Evolutionary conservation across 2,329 filamentous ascomycete species (phyloP).

Genomic region (Leptographium wingfieldii): DNA sequence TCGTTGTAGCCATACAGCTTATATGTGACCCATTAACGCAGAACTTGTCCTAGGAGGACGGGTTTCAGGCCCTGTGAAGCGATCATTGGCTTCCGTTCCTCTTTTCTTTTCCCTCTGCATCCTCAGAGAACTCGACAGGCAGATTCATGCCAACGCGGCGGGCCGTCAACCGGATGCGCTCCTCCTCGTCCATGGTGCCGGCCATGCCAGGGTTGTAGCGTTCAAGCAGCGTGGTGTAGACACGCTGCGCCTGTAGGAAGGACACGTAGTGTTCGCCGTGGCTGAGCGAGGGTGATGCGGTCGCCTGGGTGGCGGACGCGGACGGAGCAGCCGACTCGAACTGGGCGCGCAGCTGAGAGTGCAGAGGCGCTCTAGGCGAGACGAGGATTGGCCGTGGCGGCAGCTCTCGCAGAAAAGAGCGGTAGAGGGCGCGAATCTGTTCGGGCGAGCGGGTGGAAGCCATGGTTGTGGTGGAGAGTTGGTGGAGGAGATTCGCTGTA

Average conservation of each 20-base stretch:
- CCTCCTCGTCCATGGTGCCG: conserved; percentile 58
- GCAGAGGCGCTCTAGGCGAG: conserved; percentile 51
- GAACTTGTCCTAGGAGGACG: no score
- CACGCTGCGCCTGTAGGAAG: conserved; percentile 76
- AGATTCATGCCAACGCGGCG: conserved; percentile 83
- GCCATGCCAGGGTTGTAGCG: conserved; percentile 89
- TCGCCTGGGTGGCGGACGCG: conserved; percentile 14
- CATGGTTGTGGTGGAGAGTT: not conserved
- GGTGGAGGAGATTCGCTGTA: no score
- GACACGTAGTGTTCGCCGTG: conserved; percentile 66
- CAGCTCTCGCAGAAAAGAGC: conserved; percentile 77
- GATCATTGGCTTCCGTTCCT: not conserved
- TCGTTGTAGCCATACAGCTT: no score
- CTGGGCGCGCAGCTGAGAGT: conserved; percentile 52
- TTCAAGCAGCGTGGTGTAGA: conserved; percentile 70
- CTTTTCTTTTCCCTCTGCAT: not conserved
- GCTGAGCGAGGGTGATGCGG: conserved; percentile 8
- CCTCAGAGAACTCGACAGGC: conserved; percentile 45
- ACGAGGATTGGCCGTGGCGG: conserved; percentile 53
- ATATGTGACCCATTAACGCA: no score
- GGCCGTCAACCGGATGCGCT: conserved; percentile 72
- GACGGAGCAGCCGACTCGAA: conserved; percentile 30
- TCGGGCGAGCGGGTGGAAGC: conserved; percentile 13
- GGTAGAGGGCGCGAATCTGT: conserved; percentile 65
- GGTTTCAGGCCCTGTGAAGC: no score